phyloP scores from a whole-genome alignment of 1,284 basidiomycete species.

The Salmacisia buchloeana region DNA sequence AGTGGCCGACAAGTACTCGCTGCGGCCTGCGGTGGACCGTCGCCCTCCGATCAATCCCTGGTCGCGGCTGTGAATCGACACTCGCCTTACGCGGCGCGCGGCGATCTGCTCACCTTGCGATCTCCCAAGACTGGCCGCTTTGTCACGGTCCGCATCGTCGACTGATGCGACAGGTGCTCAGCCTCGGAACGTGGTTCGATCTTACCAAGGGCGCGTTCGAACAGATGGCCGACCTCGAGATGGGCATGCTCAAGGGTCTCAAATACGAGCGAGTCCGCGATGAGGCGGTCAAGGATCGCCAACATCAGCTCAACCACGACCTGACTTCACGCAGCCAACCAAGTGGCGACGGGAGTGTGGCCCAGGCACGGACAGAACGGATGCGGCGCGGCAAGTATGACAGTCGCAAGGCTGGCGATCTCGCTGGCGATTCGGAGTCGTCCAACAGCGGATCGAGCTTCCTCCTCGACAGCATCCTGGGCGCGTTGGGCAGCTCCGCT shows the following conservation, averaged over 20 bases:
- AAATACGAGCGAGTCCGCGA: background rate
- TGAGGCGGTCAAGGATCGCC: background rate
- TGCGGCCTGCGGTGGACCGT: conserved; percentile 2
- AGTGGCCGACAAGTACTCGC: background rate
- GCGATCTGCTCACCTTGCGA: background rate
- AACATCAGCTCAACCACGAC: too few relatives aligned
- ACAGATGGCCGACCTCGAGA: conserved; percentile 5
- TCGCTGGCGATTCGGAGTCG: too few relatives aligned
- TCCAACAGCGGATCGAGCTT: too few relatives aligned
- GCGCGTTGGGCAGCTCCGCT: too few relatives aligned
- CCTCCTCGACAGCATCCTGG: too few relatives aligned
- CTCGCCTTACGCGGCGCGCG: background rate
- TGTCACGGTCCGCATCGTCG: conserved; percentile 2
- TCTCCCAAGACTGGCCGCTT: background rate
- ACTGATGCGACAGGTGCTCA: conserved; percentile 7
- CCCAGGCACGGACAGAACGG: too few relatives aligned
- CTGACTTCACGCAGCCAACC: too few relatives aligned
- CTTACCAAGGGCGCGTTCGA: conserved; percentile 8
- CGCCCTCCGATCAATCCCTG: conserved; percentile 1
- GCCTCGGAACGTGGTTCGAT: background rate
- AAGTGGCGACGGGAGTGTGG: too few relatives aligned
- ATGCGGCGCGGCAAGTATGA: too few relatives aligned
- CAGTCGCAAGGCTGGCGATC: too few relatives aligned
- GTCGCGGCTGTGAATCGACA: conserved; percentile 3
- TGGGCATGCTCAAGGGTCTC: conserved; percentile 2